Percentiles rank a stretch among this genome's conserved stretches.
Conservation (phyloP, 2,329 filamentous ascomycete species). For the Pseudogymnoascus sp. region DNA sequence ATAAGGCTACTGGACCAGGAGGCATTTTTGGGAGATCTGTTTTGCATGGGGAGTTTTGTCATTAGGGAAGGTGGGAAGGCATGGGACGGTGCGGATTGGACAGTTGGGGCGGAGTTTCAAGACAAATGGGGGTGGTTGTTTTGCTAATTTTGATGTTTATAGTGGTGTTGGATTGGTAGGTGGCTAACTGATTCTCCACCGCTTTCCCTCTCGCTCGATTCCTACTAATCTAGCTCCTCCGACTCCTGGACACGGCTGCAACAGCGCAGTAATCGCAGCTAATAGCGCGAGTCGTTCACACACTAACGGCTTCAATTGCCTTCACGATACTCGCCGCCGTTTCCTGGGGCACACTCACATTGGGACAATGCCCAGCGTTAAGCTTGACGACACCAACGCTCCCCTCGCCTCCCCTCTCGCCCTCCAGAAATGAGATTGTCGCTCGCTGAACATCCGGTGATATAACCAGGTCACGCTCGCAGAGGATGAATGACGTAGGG, state of each 20-base stretch:
- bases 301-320: background rate
- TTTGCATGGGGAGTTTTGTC: background rate
- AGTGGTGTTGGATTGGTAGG: background rate
- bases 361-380: background rate
- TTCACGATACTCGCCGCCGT: background rate
- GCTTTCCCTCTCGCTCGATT: background rate
- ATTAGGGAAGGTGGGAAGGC: background rate
- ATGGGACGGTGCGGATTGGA: slow-evolving; percentile 3
- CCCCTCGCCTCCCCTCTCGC: background rate
- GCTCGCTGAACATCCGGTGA: background rate
- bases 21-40: background rate
- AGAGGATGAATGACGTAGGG: background rate
- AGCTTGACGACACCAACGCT: background rate
- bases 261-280: background rate
- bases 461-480: background rate
- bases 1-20: background rate
- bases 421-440: background rate
- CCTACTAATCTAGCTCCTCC: background rate
- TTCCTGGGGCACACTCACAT: background rate
- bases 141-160: background rate
- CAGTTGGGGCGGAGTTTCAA: background rate
- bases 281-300: background rate
- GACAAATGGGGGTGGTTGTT: slow-evolving; percentile 7
- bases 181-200: background rate
- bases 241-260: background rate